Percentiles rank a stretch among this genome's conserved stretches.
These are phyloP conservation scores for Leucaena leucocephala DNA, from an alignment of 306 rosid genomes.

Conservation along the genomic window DNA sequence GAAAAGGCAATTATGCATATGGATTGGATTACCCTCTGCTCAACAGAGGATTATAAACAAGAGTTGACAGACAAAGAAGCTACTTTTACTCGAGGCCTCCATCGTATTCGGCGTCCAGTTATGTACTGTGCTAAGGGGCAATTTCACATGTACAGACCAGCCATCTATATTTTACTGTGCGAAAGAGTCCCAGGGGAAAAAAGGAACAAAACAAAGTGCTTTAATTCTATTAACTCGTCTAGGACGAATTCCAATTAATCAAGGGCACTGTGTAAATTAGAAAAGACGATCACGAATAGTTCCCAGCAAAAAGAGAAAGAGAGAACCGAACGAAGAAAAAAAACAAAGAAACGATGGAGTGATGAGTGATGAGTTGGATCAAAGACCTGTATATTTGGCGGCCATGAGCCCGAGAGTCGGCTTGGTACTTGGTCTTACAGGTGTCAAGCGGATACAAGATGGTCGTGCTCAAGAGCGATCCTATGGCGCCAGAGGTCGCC, in stretches of 20 bases:
- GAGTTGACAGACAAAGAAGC: neutral
- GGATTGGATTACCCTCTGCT: neutral
- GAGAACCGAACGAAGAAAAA: neutral
- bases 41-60: neutral
- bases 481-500: constrained; percentile 98
- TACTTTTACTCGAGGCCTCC: neutral
- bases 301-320: neutral
- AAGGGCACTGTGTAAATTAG: neutral
- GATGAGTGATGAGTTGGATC: neutral
- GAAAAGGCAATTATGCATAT: constrained; percentile 15
- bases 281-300: constrained; percentile 18
- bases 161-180: neutral
- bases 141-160: neutral
- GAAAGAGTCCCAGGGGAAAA: neutral
- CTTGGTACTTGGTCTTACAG: constrained; percentile 93
- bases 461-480: constrained; percentile 91
- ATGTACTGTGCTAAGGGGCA: constrained; percentile 2
- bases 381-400: constrained; percentile 70
- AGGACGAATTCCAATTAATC: neutral
- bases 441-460: constrained; percentile 93
- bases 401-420: constrained; percentile 77
- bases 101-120: neutral
- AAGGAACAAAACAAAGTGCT: neutral
- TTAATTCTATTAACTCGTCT: neutral
- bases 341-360: neutral